Base-by-base conservation (phyloP, 225 moss, liverwort and hornwort genomes). In the Anthoceros angustus region DNA sequence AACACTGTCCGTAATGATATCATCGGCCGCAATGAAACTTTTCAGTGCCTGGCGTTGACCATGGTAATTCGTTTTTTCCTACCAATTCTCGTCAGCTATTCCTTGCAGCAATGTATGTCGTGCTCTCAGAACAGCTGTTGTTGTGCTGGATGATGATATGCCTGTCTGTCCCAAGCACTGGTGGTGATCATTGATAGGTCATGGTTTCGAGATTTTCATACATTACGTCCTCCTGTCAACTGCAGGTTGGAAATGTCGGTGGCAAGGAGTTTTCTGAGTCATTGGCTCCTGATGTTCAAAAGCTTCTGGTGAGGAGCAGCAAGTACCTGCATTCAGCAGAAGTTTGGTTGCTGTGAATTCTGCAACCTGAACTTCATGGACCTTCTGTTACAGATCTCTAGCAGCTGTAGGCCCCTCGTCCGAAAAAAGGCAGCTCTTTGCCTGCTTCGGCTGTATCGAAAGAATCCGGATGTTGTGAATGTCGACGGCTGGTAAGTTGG, bases 181-280 rank as follows among this genome's bases (percentile, higher is more conserved):
- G 12, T 46, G 11, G 45, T 46, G 45, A 46, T 11, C 2, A 11
- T 11, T 11, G 45, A 46, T 0, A 11, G 45, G 11, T 11, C 0
- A 46, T 46, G 2, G 55, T 9, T 55, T 55, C 14, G 46, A 55
- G 55, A 20, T 55, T 20, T 55, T 20, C n/a, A 5, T 18, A 15
- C 1, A 20, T 15, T 9, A 9, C 8, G 55, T 55, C 8, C 55
- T 15, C 7, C 23, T 18, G 8, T 42, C 26, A 20, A 63, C 39
- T 66, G 61, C 74, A 94, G 94, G 94, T 94, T 43, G 94, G 94
- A 64, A 94, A 94, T 79, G 86, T 94, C 68, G 94, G 94, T 48
- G 94, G 94, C 42, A 88, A 87, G 80, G 94, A 94, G 67, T 94
- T 94, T 70, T 94, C 94, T 42, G 94, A 94, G 72, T 94, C 94